These are phyloP conservation scores for Xenoacremonium recifei DNA, from an alignment of 2,329 filamentous ascomycete species.

Conservation along the genomic window DNA sequence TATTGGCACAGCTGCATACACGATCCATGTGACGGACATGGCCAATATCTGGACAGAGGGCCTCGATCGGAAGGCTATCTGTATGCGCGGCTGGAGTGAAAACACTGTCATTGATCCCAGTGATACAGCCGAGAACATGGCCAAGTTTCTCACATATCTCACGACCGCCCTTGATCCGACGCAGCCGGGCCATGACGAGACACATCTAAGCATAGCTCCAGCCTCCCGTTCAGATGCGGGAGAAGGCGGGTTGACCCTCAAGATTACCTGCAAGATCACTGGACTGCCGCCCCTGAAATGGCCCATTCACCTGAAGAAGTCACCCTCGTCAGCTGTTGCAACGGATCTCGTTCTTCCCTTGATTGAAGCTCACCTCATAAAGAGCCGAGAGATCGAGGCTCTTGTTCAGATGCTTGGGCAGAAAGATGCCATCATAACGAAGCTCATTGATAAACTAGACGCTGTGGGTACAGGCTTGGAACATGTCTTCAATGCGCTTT, in stretches of 20 bases:
- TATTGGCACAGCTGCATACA: slow-evolving; percentile 58
- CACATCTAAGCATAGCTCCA: slow-evolving; percentile 42
- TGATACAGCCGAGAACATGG: slow-evolving; percentile 65
- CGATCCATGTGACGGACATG: slow-evolving; percentile 67
- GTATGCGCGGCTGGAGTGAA: slow-evolving; percentile 58
- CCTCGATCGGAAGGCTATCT: slow-evolving; percentile 60
- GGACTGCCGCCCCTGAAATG: slow-evolving; percentile 64
- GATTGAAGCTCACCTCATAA: slow-evolving; percentile 44
- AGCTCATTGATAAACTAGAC: slow-evolving; percentile 54
- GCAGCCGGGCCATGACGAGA: slow-evolving; percentile 41
- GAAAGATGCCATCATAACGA: slow-evolving; percentile 52
- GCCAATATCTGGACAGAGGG: slow-evolving; percentile 71
- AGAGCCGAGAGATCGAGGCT: slow-evolving; percentile 39
- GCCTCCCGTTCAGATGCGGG: slow-evolving; percentile 30
- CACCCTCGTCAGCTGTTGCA: slow-evolving; percentile 40
- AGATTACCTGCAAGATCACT: slow-evolving; percentile 61
- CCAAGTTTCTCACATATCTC: slow-evolving; percentile 65
- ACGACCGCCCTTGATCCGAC: slow-evolving; percentile 49
- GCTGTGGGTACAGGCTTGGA: slow-evolving; percentile 51
- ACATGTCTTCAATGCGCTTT: slow-evolving; percentile 50
- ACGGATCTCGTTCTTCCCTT: slow-evolving; percentile 53
- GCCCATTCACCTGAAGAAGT: slow-evolving; percentile 57
- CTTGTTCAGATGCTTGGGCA: slow-evolving; percentile 43
- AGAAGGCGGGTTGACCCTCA: slow-evolving; percentile 47
- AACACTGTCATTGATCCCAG: slow-evolving; percentile 72